Base-by-base conservation (phyloP, 352 stramenopile genomes). In the Pythium oligandrum region DNA sequence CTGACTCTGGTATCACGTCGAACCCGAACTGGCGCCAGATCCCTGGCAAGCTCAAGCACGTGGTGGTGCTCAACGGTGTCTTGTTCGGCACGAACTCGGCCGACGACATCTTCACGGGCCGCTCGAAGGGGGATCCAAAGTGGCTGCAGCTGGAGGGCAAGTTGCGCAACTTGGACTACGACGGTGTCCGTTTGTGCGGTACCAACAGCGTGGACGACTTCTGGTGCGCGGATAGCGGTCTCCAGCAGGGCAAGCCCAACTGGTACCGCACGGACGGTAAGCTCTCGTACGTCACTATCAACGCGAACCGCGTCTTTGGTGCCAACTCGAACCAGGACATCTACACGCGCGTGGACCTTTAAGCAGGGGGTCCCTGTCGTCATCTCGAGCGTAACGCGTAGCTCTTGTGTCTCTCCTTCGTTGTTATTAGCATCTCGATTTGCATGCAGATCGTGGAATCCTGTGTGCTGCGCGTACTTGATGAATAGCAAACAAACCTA, bases 21-120 rank as follows among this genome's bases (percentile, higher is more conserved):
- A 57, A 44, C 32, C 54, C 55, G 6, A 63, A 58, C 8, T 71
- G 63, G 66, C 60, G 55, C 26, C 43, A 49, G 5, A 30, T 71
- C 38, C 58, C 55, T 0, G 59, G 59, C 33, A 52, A 47, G 12
- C 49, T 71, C 48, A 59, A 54, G 26, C 56, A 71, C 26, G 44
- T 75, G 11, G 50, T 59, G 31, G 66, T 75, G 35, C 61, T 61
- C 9, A 63, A 66, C 34, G 66, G 68, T 39, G 39, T 49, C 37
- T 33, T 75, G 3, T 71, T 57, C n/a, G 63, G 44, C 37, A 55
- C 59, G 11, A 69, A 64, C 44, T 10, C 37, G 2, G 45, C 43
- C 12, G 58, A 70, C 51, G 43, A 64, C 40, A 56, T 55, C 45
- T 59, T 56, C 32, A 44, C 53, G 12, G 63, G 59, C 4, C 50